These are phyloP conservation scores for Phytophthora sojae DNA, from an alignment of 352 stramenopile genomes.

Conservation along the genomic window DNA sequence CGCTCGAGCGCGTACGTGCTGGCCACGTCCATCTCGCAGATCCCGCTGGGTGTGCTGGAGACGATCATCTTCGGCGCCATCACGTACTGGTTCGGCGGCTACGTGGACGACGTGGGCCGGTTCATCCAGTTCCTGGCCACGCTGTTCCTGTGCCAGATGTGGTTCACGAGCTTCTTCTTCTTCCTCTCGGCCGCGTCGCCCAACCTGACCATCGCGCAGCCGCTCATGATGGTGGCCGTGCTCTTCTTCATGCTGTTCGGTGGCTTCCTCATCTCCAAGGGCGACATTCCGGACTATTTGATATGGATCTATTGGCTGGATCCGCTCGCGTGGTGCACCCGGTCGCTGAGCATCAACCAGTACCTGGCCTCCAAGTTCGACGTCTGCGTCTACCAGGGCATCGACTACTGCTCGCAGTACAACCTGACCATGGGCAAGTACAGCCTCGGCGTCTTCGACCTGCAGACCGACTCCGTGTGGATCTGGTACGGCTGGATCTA, in stretches of 20 bases:
- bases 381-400: conserved; percentile 57
- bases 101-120: conserved; percentile 44
- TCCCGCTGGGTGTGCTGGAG: conserved; percentile 71
- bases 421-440: conserved; percentile 46
- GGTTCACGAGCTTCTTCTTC: conserved; percentile 80
- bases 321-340: conserved; percentile 71
- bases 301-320: conserved; percentile 86
- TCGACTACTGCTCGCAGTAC: conserved; percentile 58
- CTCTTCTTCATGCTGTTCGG: conserved; percentile 74
- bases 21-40: conserved; percentile 50
- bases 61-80: conserved; percentile 84
- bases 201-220: conserved; percentile 66
- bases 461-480: conserved; percentile 55
- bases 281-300: conserved; percentile 64
- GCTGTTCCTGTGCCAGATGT: conserved; percentile 73
- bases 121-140: conserved; percentile 73
- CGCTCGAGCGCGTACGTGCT: conserved; percentile 88
- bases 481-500: conserved; percentile 65
- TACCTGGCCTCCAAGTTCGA: conserved; percentile 52
- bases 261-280: conserved; percentile 72
- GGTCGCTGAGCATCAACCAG: conserved; percentile 63
- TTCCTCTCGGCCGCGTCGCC: conserved; percentile 56
- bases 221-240: conserved; percentile 64
- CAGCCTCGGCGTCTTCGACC: conserved; percentile 51
- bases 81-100: conserved; percentile 91